A percentile compares a stretch with the other conserved stretches of the same genome.
These are phyloP conservation scores for Microbotryum lychnidis-dioicae DNA, from an alignment of 1,284 basidiomycete species.

Conservation along the genomic window DNA sequence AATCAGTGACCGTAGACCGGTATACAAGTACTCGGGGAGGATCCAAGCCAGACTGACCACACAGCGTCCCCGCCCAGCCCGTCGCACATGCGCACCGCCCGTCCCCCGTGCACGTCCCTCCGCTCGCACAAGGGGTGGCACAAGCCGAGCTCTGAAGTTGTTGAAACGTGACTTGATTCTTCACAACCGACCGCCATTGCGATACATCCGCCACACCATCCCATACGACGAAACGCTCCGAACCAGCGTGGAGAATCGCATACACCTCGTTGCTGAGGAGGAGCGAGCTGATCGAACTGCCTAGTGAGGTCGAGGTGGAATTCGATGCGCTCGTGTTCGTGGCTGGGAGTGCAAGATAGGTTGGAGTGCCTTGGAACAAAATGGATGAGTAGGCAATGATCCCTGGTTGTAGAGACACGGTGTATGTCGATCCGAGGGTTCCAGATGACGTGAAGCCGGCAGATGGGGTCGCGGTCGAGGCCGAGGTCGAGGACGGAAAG, in stretches of 20 bases:
- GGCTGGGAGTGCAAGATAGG: slow-evolving; percentile 14
- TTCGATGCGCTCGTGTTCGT: slow-evolving; percentile 9
- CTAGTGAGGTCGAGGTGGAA: background rate
- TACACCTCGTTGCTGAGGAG: slow-evolving; percentile 19
- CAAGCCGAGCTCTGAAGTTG: slow-evolving; percentile 28
- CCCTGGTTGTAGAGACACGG: slow-evolving; percentile 16
- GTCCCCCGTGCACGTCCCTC: slow-evolving; percentile 57
- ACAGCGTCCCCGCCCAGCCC: slow-evolving; percentile 65
- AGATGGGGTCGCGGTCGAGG: background rate
- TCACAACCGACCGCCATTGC: slow-evolving; percentile 12
- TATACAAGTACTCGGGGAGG: no score
- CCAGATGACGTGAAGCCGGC: slow-evolving; percentile 24
- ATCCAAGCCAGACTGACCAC: slow-evolving; percentile 37
- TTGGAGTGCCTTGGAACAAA: slow-evolving; percentile 21
- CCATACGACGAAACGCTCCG: slow-evolving; percentile 25
- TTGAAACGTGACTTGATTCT: slow-evolving; percentile 11
- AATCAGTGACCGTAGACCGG: background rate
- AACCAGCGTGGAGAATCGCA: slow-evolving; percentile 10
- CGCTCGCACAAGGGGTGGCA: slow-evolving; percentile 52
- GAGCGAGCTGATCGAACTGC: slow-evolving; percentile 5
- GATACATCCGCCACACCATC: slow-evolving; percentile 24
- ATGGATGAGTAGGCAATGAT: slow-evolving; percentile 22
- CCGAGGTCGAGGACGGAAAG: slow-evolving; percentile 17
- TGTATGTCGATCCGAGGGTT: slow-evolving; percentile 16
- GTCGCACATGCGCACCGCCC: slow-evolving; percentile 61